Base-by-base conservation (phyloP, 73 alveolate species). In the Paramecium sonneborni region DNA sequence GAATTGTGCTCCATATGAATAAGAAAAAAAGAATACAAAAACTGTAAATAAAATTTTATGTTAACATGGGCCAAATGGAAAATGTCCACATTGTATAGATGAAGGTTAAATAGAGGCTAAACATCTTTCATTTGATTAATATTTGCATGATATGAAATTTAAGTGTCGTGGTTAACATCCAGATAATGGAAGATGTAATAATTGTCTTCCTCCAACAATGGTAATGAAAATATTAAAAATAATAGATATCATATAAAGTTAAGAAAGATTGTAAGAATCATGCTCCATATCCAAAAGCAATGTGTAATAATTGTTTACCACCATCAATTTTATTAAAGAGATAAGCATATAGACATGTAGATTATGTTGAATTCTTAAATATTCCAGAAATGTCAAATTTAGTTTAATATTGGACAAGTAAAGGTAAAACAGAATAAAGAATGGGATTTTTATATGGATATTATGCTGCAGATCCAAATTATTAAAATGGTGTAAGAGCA, bases 361-460 rank as follows among this genome's bases (percentile, higher is more conserved):
- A 98, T 94, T 98, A 95, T 93, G 98, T 98, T 28, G 95, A 98
- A 14, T 94, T 98, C 92, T 88, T 98, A 98, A 98, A 98, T 94
- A 95, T 95, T 90, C 95, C 92, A 43, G 99, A 98, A 93, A 95
- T 98, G 93, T 93, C 96, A 12, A 85, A 67, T 85, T 98, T 98
- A 90, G 98, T 97, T 20, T 91, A 96, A 72, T 93, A 95, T 28
- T 98, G 99, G 99, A 97, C 93, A n/a, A 84, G 95, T 38, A 95
- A 95, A 2, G 94, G 91, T 34, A 95, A 96, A 72, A 88, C 96
- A 94, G 97, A 94, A 85, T 98, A 98, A 92, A 96, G 99, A 93
- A 97, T 96, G 96, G 99, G 99, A 15, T 98, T 95, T 93, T 95
- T 98, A 92, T 98, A 97, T 85, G 99, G 99, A 30, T 98, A 98